Conservation (phyloP, 495 filamentous ascomycete genomes). For the Hyaloscypha hepaticicola region DNA sequence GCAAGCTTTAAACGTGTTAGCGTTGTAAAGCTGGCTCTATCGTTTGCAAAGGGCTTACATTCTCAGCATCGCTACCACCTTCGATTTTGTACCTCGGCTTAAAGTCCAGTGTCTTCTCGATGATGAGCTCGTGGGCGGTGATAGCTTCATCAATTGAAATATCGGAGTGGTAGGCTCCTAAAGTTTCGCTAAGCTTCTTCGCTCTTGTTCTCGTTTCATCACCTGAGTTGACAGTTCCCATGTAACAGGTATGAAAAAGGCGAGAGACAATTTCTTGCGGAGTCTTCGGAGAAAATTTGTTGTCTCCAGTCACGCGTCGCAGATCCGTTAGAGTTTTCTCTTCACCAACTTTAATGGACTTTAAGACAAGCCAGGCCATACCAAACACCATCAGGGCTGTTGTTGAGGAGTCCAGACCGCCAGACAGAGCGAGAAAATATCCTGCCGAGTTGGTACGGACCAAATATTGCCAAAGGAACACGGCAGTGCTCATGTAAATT, state of each 20-base stretch:
- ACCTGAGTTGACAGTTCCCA: constrained; percentile 77
- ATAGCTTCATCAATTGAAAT: constrained; percentile 65
- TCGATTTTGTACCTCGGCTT: constrained; percentile 66
- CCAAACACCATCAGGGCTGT: constrained; percentile 68
- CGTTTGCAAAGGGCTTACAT: constrained; percentile 71
- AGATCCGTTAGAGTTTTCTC: constrained; percentile 62
- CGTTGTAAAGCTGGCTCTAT: constrained; percentile 71
- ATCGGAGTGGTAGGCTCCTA: constrained; percentile 72
- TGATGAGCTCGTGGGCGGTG: constrained; percentile 50
- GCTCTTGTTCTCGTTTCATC: constrained; percentile 72
- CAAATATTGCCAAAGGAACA: constrained; percentile 87
- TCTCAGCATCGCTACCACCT: constrained; percentile 57
- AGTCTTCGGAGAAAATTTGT: constrained; percentile 51
- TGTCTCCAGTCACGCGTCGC: too few species aligned
- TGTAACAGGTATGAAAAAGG: constrained; percentile 74
- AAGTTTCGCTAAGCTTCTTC: constrained; percentile 61
- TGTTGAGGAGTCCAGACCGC: constrained; percentile 71
- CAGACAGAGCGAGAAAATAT: constrained; percentile 52
- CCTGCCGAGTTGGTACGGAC: constrained; percentile 40
- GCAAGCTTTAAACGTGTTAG: too few species aligned
- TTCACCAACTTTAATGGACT: constrained; percentile 59
- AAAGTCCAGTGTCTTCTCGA: constrained; percentile 48
- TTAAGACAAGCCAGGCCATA: constrained; percentile 74
- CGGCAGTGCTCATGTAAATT: constrained; percentile 65
- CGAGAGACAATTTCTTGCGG: constrained; percentile 61